These are phyloP conservation scores for Lichtheimia hyalospora DNA, from an alignment of 371 early-diverging fungal species.

Conservation along the genomic window DNA sequence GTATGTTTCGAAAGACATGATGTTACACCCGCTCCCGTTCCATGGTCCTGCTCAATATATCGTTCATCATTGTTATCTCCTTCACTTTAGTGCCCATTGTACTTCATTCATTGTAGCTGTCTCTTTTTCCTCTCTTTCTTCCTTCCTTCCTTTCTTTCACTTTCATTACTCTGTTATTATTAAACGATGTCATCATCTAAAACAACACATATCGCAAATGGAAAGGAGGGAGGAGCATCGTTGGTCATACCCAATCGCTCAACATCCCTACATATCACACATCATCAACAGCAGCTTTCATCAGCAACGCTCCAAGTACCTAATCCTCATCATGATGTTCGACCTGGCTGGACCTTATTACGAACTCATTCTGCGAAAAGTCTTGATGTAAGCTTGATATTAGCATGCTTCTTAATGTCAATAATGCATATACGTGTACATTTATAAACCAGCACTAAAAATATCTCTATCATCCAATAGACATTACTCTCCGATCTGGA, in stretches of 20 bases:
- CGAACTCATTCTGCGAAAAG: conserved; percentile 1
- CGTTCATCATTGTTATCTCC: background rate
- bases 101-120: background rate
- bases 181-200: background rate
- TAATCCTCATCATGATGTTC: background rate
- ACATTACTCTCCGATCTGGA: background rate
- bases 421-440: background rate
- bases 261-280: background rate
- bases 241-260: conserved; percentile 9
- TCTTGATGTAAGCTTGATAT: conserved; percentile 1
- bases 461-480: background rate
- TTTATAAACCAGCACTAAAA: background rate
- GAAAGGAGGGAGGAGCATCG: conserved; percentile 9
- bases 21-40: background rate
- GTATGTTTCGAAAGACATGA: background rate
- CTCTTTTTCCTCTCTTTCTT: background rate
- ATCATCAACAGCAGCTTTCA: background rate
- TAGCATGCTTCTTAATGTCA: background rate
- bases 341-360: background rate
- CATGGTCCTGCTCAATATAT: background rate
- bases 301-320: background rate
- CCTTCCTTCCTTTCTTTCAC: background rate
- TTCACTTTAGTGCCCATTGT: background rate
- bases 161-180: background rate
- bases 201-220: background rate